Base-by-base conservation (phyloP, 306 rosid genomes). In the Ziziphus jujuba region DNA sequence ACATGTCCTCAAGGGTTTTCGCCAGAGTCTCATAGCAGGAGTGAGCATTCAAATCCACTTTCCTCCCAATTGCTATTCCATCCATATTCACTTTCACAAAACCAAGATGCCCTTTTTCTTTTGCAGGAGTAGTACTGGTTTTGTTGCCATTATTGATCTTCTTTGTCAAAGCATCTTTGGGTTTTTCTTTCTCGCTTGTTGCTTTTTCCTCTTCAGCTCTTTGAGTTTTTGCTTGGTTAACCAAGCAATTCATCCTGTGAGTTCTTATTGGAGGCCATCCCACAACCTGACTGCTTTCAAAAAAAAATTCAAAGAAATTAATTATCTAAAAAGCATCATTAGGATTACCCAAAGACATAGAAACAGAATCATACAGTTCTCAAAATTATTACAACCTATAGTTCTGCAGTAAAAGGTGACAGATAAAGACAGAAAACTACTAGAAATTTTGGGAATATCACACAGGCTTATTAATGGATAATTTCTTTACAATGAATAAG, bases 251-350 rank as follows among this genome's bases (percentile, higher is more conserved):
- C 74, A 87, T 77, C 77, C 92, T 87, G 44, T 84, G 64, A 50
- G 92, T 74, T 66, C 87, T 84, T 44, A 87, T 61, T 28, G 92
- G 92, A 45, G 92, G 92, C 92, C 92, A 87, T 61, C 92, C 92
- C 79, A 87, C 89, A 57, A 84, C 87, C 64, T 82, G 92, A 74
- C 92, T 87, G 87, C 67, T 79, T 72, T 69, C 71, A 48, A 2
- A 55, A 59, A 3, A 43, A 34, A 59, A 48, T 61, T 34, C 15
- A 35, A 73, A 22, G 36, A 60, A 50, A 7, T 23, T 4, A 14
- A 33, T 10, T 15, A 19, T 6, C 14, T 6, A 34, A 35, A n/a
- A 16, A 11, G 15, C 14, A 15, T 8, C 8, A 8, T 16, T 34
- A 21, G 11, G 7, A 59, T 2, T 0, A 19, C 2, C 9, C 7